Conservation (phyloP, 169 alveolate species). For the Plasmodium berghei region DNA sequence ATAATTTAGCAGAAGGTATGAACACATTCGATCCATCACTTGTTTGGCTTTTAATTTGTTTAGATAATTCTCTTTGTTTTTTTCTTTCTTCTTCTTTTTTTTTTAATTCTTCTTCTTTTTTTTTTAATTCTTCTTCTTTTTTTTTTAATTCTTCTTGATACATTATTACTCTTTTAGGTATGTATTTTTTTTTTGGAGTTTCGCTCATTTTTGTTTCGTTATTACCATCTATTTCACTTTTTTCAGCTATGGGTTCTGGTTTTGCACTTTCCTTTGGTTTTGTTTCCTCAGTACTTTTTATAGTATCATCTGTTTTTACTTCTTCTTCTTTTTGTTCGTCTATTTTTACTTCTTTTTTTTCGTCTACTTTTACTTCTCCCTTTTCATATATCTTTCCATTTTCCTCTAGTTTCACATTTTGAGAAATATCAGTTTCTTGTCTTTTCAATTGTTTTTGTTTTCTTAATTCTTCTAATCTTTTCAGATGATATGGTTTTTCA, state of each 20-base stretch:
- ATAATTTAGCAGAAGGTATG: constrained; percentile 69
- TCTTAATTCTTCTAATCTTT: constrained; percentile 55
- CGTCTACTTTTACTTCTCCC: background rate
- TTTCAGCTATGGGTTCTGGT: background rate
- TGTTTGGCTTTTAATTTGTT: constrained; percentile 25
- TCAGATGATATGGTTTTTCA: constrained; percentile 55
- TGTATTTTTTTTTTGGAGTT: constrained; percentile 17
- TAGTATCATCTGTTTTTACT: background rate
- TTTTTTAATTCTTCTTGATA: constrained; percentile 35
- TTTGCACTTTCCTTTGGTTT: background rate
- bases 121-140: constrained; percentile 21
- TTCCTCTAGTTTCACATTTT: background rate
- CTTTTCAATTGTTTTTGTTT: constrained; percentile 26
- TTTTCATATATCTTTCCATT: background rate
- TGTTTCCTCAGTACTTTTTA: background rate
- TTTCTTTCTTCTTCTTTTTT: constrained; percentile 31
- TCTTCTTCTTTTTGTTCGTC: background rate
- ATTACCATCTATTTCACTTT: background rate
- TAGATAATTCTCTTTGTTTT: constrained; percentile 35
- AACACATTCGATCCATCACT: constrained; percentile 54
- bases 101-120: constrained; percentile 19
- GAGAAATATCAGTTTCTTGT: background rate
- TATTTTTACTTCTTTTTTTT: background rate
- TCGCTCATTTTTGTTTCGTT: constrained; percentile 10
- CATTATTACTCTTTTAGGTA: constrained; percentile 60